These are phyloP conservation scores for Paraphaeosphaeria sporulosa DNA, from an alignment of 2,329 filamentous ascomycete genomes.

Conservation along the genomic window DNA sequence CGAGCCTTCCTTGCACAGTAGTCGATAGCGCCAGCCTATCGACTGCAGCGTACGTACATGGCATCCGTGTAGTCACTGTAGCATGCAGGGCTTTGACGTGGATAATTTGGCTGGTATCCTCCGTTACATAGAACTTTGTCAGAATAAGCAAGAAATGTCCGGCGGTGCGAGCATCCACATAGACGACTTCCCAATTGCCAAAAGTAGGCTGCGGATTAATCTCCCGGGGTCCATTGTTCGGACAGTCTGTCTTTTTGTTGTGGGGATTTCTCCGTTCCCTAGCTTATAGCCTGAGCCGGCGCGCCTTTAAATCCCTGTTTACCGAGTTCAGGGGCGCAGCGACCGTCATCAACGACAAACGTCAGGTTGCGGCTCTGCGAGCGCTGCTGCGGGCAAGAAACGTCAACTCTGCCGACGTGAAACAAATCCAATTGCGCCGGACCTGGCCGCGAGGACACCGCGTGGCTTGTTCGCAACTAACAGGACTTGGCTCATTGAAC, in stretches of 20 bases:
- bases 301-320: not conserved
- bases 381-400: not conserved
- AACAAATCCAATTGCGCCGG: not conserved
- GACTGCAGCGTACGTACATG: not conserved
- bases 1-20: not conserved
- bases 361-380: not conserved
- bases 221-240: not conserved
- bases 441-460: not conserved
- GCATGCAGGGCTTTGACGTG: not conserved
- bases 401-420: not conserved
- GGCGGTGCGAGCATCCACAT: not conserved
- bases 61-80: not conserved
- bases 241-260: conserved; percentile 1
- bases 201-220: not conserved
- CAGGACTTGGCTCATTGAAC: not conserved
- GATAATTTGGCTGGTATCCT: not conserved
- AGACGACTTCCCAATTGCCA: not conserved
- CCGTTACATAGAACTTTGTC: not conserved
- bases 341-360: not conserved
- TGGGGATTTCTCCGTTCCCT: not conserved
- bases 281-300: not conserved
- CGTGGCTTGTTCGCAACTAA: not conserved
- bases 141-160: not conserved
- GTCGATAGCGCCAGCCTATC: not conserved
- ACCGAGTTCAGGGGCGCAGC: not conserved